Conservation (phyloP, 768 basidiomycete species). For the Pleurotus giganteus region DNA sequence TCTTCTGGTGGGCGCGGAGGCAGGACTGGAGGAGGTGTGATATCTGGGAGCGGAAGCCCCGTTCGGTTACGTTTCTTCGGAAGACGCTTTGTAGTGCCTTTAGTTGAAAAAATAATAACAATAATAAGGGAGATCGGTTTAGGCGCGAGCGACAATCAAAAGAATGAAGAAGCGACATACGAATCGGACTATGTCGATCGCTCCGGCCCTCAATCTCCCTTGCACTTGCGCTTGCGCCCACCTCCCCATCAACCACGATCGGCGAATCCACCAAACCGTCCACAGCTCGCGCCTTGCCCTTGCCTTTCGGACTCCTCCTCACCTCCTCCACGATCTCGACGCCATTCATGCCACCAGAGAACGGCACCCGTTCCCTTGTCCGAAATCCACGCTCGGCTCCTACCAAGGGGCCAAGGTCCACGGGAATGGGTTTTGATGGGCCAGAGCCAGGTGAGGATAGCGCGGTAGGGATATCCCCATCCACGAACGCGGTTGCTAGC, state of each 20-base stretch:
- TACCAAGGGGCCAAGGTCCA: slow-evolving; percentile 64
- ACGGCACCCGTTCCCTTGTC: slow-evolving; percentile 54
- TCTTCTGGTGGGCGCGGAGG: slow-evolving; percentile 4
- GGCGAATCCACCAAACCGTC: background rate
- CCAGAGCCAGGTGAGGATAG: slow-evolving; percentile 1
- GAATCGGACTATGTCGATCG: background rate
- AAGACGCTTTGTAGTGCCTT: slow-evolving; percentile 1
- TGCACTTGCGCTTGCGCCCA: background rate
- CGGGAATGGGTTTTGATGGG: background rate
- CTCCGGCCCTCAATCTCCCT: no score
- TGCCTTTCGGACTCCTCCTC: slow-evolving; percentile 24
- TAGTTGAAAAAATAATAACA: background rate
- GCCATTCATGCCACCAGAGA: slow-evolving; percentile 61
- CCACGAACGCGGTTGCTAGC: slow-evolving; percentile 65
- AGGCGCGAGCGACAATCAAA: background rate
- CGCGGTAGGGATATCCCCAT: slow-evolving; percentile 16
- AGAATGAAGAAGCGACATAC: background rate
- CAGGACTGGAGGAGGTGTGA: background rate
- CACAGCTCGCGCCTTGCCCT: slow-evolving; percentile 21
- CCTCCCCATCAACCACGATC: background rate
- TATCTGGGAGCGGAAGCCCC: slow-evolving; percentile 8
- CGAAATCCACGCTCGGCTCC: slow-evolving; percentile 60
- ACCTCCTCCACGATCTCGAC: slow-evolving; percentile 44
- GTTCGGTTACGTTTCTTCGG: slow-evolving; percentile 4
- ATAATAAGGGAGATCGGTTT: background rate